Conservation (phyloP, 352 stramenopile genomes). For the Phytophthora pistaciae region DNA sequence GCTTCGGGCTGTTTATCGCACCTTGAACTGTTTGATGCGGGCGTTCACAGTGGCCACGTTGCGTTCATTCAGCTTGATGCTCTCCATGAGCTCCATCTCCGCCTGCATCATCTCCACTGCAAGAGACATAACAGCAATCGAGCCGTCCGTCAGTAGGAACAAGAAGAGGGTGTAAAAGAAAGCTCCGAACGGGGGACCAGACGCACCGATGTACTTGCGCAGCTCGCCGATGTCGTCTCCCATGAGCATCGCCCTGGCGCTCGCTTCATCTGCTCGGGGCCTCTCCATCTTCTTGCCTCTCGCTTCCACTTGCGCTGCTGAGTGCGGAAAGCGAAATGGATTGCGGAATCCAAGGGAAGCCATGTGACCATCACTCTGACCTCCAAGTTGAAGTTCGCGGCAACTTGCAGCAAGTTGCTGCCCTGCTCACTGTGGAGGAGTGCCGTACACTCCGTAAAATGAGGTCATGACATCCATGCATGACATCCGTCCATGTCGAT, state of each 20-base stretch:
- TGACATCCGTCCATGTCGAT: not conserved
- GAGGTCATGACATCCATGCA: too few relatives aligned
- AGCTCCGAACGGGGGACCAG: not conserved
- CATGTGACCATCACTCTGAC: conserved; percentile 42
- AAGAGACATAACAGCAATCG: conserved; percentile 5
- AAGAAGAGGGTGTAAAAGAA: not conserved
- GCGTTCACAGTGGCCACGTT: conserved; percentile 51
- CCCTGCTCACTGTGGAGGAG: too few relatives aligned
- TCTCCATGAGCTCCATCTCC: conserved; percentile 77
- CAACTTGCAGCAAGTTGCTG: not conserved
- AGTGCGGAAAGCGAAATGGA: conserved; percentile 34
- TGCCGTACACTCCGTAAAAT: too few relatives aligned
- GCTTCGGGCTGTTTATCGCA: conserved; percentile 12
- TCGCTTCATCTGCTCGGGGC: not conserved
- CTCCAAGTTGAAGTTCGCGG: conserved; percentile 30
- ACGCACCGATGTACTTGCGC: conserved; percentile 73
- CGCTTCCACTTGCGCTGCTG: conserved; percentile 5
- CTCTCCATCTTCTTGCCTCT: conserved; percentile 24
- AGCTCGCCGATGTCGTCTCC: conserved; percentile 67
- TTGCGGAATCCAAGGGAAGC: conserved; percentile 39
- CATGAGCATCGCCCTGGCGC: conserved; percentile 8
- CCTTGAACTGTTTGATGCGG: conserved; percentile 67
- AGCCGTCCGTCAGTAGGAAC: not conserved
- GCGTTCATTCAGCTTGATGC: conserved; percentile 72
- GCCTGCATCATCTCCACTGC: conserved; percentile 85